phyloP scores from a whole-genome alignment of 176 grass and related monocot species.

The Aegilops sharonensis region DNA sequence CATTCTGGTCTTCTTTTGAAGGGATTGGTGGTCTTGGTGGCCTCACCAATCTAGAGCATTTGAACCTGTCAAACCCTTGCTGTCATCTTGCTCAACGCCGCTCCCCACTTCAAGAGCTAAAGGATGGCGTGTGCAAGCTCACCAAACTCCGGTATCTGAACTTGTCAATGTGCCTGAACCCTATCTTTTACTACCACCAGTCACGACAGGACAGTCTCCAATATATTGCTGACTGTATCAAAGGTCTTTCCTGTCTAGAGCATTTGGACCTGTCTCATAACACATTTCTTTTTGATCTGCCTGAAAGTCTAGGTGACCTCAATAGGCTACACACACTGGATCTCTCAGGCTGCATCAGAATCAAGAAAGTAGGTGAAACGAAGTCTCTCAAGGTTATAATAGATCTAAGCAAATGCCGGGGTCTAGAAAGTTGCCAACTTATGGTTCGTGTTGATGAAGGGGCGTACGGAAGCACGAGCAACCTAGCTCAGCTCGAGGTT shows the following conservation, averaged over 20 bases:
- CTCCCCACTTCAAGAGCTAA: accelerated
- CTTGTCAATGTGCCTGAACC: background rate
- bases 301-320: background rate
- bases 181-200: background rate
- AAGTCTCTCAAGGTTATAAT: background rate
- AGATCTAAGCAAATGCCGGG: background rate
- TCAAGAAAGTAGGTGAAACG: background rate
- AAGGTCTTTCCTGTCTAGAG: background rate
- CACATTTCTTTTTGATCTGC: background rate
- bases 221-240: background rate
- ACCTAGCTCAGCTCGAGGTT: too few species aligned
- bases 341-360: background rate
- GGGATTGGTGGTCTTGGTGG: accelerated
- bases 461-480: background rate
- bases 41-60: background rate
- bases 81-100: background rate
- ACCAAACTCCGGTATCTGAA: background rate
- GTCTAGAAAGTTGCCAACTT: background rate
- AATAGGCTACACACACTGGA: background rate
- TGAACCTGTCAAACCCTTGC: background rate
- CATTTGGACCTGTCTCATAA: slow-evolving; percentile 4
- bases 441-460: background rate
- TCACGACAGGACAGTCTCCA: too few species aligned
- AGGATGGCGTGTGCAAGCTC: background rate
- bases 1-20: background rate